Base-by-base conservation (phyloP, 1,284 basidiomycete species). In the Sparassis latifolia region DNA sequence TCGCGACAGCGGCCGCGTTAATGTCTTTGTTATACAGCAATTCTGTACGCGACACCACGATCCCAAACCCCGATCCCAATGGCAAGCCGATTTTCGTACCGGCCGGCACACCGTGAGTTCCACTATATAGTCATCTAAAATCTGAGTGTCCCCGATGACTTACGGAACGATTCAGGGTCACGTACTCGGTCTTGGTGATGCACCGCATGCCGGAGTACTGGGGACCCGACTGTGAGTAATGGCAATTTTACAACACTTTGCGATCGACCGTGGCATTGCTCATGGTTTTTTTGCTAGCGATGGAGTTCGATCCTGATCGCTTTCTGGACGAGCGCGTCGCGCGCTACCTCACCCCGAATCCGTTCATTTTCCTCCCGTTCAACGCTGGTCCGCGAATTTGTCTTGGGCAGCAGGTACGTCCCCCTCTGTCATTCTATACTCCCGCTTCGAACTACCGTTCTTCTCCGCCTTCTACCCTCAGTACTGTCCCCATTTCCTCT, bases 341-440 rank as follows among this genome's bases (percentile, higher is more conserved):
- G 33, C 76, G 73, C 53, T 79, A 79, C 53, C 66, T 79, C 10
- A 72, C 69, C 0, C 69, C 72, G 1, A 81, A 82, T 56, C 80
- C 80, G 3, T 80, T 74, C 64, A 79, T 81, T 45, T 82, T 82
- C 66, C 61, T 77, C 1, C 80, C 81, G 2, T 82, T 82, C 71
- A 80, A 80, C 57, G 79, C 74, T 0, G 78, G 78, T 2, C 76
- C 76, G 3, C 65, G 79, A 2, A 80, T 81, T 49, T 82, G 80
- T 57, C 69, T 84, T 3, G 80, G 81, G 3, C 80, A 84, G 62
- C 78, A 78, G 64, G 74, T 73, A 46, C 28, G 49, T 41, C 28
- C n/a, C 27, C 10, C 41, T 29, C 12, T n/a, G 5, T 20, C 20
- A 20, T 20, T 20, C 20, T 20, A 45, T 40, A 44, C 32, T 6